These are phyloP conservation scores for Talinum fruticosum DNA, from an alignment of 148 eudicot species.

Conservation along the genomic window DNA sequence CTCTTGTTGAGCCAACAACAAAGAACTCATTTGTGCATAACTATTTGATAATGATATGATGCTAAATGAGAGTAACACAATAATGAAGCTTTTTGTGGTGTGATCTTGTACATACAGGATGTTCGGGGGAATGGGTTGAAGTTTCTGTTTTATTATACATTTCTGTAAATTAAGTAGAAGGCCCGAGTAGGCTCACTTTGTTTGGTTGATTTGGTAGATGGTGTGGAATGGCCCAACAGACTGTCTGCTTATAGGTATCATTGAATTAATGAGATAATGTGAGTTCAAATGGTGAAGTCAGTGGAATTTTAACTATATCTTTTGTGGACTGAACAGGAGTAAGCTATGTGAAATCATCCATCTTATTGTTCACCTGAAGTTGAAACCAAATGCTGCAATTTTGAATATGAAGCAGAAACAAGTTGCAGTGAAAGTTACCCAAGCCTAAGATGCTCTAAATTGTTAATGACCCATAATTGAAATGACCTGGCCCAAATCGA, in stretches of 20 bases:
- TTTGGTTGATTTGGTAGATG: no score
- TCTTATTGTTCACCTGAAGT: background rate
- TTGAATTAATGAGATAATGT: background rate
- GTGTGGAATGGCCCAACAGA: no score
- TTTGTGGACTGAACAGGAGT: no score
- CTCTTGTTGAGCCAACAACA: background rate
- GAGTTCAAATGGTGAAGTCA: background rate
- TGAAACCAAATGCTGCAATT: background rate
- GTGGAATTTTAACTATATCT: no score
- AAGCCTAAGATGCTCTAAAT: background rate
- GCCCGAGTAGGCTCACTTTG: no score
- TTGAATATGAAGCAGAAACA: background rate
- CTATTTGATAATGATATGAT: background rate
- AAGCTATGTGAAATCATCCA: no score
- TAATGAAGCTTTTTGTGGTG: background rate
- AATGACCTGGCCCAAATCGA: background rate
- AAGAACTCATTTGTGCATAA: background rate
- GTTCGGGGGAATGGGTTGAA: no score
- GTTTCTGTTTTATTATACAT: no score
- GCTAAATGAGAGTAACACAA: background rate
- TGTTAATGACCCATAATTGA: background rate
- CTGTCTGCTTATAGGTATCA: background rate
- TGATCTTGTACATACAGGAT: no score
- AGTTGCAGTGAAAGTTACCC: background rate
- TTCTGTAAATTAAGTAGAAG: no score